Evolutionary conservation across 192 early-diverging fungal genomes (phyloP).

Genomic region (Mortierella claussenii): DNA sequence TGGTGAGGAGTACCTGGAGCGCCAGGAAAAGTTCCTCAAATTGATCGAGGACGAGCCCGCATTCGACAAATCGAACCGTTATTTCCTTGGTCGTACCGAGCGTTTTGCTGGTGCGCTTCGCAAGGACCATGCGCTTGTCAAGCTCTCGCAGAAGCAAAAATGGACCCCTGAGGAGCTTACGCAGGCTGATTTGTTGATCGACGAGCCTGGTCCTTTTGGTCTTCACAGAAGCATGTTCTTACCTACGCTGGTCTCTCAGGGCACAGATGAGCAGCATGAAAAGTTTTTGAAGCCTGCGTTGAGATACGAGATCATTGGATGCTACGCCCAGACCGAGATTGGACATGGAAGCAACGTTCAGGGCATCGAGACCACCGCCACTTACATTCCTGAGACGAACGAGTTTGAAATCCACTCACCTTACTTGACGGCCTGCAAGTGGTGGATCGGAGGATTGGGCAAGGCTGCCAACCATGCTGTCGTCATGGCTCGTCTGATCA

Average conservation of each 20-base stretch:
- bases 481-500: conserved; percentile 84
- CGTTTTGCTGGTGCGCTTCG: conserved; percentile 67
- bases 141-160: conserved; percentile 67
- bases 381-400: conserved; percentile 82
- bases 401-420: conserved; percentile 91
- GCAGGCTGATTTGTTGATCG: conserved; percentile 63
- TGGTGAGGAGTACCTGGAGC: conserved; percentile 69
- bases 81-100: conserved; percentile 79
- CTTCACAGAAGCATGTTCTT: conserved; percentile 88
- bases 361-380: conserved; percentile 90
- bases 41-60: conserved; percentile 76
- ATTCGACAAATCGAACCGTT: conserved; percentile 76
- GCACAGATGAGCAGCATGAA: conserved; percentile 80
- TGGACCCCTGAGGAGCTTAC: conserved; percentile 64
- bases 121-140: conserved; percentile 71
- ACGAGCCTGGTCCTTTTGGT: conserved; percentile 73
- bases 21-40: conserved; percentile 64
- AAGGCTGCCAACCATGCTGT: conserved; percentile 84
- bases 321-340: conserved; percentile 89
- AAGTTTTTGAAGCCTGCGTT: conserved; percentile 78
- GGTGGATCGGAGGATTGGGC: conserved; percentile 90
- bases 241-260: conserved; percentile 79
- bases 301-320: conserved; percentile 83
- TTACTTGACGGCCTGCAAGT: conserved; percentile 80
- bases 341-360: conserved; percentile 87